phyloP scores from a whole-genome alignment of 805 yeast species.

The Saccharomycopsis malanga region DNA sequence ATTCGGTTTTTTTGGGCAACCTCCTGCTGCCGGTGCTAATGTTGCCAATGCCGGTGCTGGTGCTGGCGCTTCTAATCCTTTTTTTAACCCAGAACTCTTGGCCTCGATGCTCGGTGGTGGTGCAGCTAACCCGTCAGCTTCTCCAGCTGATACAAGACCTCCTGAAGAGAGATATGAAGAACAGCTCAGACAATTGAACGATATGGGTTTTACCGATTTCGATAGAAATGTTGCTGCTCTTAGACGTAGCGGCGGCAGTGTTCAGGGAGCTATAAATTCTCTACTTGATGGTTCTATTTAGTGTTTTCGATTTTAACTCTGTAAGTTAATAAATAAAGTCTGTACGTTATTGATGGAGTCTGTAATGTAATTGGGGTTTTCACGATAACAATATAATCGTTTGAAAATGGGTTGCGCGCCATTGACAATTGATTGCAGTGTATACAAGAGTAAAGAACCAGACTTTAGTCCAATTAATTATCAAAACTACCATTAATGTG shows the following conservation, averaged over 20 bases:
- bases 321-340: too few species aligned
- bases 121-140: slow-evolving; percentile 19
- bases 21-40: slow-evolving; percentile 26
- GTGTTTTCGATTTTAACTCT: too few species aligned
- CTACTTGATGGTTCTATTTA: slow-evolving; percentile 56
- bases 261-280: slow-evolving; percentile 93
- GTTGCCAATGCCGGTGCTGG: slow-evolving; percentile 36
- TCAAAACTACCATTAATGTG: too few species aligned
- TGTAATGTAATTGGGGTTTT: too few species aligned
- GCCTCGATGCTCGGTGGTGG: slow-evolving; percentile 41
- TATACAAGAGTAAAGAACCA: too few species aligned
- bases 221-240: slow-evolving; percentile 88
- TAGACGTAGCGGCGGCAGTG: slow-evolving; percentile 94
- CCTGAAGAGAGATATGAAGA: slow-evolving; percentile 73
- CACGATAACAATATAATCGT: too few species aligned
- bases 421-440: too few species aligned
- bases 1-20: slow-evolving; percentile 30
- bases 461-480: too few species aligned
- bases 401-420: too few species aligned
- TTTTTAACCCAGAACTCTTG: slow-evolving; percentile 42
- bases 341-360: too few species aligned
- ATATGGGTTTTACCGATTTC: slow-evolving; percentile 85
- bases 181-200: slow-evolving; percentile 69
- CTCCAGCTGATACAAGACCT: slow-evolving; percentile 50
- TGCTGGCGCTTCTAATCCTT: slow-evolving; percentile 61